Evolutionary conservation across 2,329 filamentous ascomycete species (phyloP), one percentile per base, ranked within the genome.

Genomic region (Huntiella savannae): DNA sequence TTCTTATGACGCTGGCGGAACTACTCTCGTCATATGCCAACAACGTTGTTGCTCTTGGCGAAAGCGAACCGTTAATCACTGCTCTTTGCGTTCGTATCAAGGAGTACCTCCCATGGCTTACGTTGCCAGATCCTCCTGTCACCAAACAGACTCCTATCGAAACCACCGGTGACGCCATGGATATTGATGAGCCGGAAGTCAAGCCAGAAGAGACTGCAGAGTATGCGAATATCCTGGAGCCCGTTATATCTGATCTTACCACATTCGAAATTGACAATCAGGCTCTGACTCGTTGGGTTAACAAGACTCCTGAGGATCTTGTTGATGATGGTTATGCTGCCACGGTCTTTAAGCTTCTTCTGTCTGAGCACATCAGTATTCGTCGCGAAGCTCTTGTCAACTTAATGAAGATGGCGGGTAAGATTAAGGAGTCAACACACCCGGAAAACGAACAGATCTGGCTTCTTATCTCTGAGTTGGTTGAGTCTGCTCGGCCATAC

Each of bases 391-490:
- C 85, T 4, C 64, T 81, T 13, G 73, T 69, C 35, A 79, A 76
- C 54, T 67, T 87, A 37, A 66, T 75, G 43, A 82, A 82, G 57
- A 71, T 79, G 59, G 70, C 73, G 1, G 62, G 63, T 32, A 75
- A 73, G 56, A 62, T 80, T 42, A 71, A 78, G 58, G 74, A 75
- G 45, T 87, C 82, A 0, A 70, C 73, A 1, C 78, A 86, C 54
- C 71, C 77, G 40, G 84, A 92, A 55, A 80, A 77, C 55, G 76
- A 83, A 34, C 79, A 87, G 50, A 64, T 87, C 4, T 87, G 82
- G 66, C 68, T 94, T 7, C 70, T 95, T 3, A 68, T 91, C 2
- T 82, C 77, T 48, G 87, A 94, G 60, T 60, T 92, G 5, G 69
- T 77, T 11, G 86, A 95, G 59, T 91, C 87, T 0, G 72, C 74